These are phyloP conservation scores for Phytophthora colocasiae DNA, from an alignment of 352 stramenopile genomes.

Conservation along the genomic window DNA sequence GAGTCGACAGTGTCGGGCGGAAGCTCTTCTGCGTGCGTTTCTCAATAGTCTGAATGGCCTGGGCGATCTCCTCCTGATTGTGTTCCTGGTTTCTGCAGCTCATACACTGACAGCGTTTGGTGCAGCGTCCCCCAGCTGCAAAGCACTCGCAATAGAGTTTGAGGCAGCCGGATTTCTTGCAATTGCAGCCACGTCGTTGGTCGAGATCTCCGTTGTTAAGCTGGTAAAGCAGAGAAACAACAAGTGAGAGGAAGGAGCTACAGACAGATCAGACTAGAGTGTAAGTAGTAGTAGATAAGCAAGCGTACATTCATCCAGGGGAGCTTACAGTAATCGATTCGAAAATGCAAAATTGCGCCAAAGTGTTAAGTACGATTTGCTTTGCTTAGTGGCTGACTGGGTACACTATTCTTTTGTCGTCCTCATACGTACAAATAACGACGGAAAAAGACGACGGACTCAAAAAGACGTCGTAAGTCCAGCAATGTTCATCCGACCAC, in stretches of 20 bases:
- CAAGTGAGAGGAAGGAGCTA: neutral
- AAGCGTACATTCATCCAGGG: conserved; percentile 23
- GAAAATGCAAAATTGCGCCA: conserved; percentile 21
- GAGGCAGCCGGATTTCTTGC: conserved; percentile 96
- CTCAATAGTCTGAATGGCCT: conserved; percentile 62
- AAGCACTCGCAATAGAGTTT: conserved; percentile 94
- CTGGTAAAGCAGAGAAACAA: conserved; percentile 27
- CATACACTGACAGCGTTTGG: conserved; percentile 75
- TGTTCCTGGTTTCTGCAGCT: conserved; percentile 78
- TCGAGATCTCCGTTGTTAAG: neutral
- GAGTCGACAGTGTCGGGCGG: conserved; percentile 36
- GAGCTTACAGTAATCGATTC: neutral
- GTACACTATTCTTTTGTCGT: too few relatives aligned
- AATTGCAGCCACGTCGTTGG: conserved; percentile 89
- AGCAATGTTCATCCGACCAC: too few relatives aligned
- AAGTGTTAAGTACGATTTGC: too few relatives aligned
- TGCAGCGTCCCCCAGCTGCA: conserved; percentile 55
- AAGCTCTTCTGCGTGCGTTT: conserved; percentile 61
- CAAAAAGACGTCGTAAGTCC: too few relatives aligned
- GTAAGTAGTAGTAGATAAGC: too few relatives aligned
- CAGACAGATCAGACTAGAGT: neutral
- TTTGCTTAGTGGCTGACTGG: too few relatives aligned
- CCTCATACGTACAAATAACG: too few relatives aligned
- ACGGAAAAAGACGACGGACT: too few relatives aligned
- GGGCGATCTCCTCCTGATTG: conserved; percentile 62